Evolutionary conservation across 805 yeast species (phyloP).

Genomic region (Candida xyloterini): DNA sequence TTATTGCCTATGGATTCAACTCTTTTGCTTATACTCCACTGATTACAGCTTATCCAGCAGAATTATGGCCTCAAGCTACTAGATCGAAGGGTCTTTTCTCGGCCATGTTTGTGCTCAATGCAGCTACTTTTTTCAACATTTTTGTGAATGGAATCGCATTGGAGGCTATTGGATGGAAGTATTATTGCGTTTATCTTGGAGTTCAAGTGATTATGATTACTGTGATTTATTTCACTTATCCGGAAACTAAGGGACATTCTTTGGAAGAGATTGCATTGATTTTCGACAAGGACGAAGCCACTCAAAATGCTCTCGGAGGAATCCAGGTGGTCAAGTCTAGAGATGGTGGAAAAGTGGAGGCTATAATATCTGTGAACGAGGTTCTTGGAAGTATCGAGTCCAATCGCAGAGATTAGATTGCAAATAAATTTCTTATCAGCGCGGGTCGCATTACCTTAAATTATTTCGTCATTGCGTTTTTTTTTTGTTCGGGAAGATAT

Average conservation of each 20-base stretch:
- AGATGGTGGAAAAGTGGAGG: conserved; percentile 6
- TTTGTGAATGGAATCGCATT: conserved; percentile 36
- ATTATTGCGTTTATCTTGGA: conserved; percentile 36
- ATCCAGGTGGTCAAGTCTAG: conserved; percentile 4
- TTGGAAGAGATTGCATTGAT: conserved; percentile 58
- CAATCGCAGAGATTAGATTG: neutral
- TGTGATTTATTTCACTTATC: conserved; percentile 52
- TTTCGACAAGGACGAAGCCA: conserved; percentile 10
- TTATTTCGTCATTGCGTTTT: neutral
- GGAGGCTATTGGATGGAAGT: conserved; percentile 37
- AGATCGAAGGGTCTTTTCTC: conserved; percentile 61
- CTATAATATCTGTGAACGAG: conserved; percentile 8
- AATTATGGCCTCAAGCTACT: conserved; percentile 53
- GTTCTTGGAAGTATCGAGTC: neutral
- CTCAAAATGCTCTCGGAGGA: conserved; percentile 3
- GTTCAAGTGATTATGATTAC: conserved; percentile 26
- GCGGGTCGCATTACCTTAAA: conserved; percentile 1
- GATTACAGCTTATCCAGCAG: conserved; percentile 40
- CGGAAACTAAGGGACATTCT: conserved; percentile 72
- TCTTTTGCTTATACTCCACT: conserved; percentile 44
- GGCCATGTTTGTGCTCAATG: conserved; percentile 14
- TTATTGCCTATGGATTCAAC: conserved; percentile 36
- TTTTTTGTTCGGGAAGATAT: neutral
- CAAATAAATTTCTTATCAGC: neutral
- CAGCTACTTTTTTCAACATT: conserved; percentile 20